These are phyloP conservation scores for Sugiyamaella neomexicana DNA, from an alignment of 1,139 yeast genomes.

Conservation along the genomic window DNA sequence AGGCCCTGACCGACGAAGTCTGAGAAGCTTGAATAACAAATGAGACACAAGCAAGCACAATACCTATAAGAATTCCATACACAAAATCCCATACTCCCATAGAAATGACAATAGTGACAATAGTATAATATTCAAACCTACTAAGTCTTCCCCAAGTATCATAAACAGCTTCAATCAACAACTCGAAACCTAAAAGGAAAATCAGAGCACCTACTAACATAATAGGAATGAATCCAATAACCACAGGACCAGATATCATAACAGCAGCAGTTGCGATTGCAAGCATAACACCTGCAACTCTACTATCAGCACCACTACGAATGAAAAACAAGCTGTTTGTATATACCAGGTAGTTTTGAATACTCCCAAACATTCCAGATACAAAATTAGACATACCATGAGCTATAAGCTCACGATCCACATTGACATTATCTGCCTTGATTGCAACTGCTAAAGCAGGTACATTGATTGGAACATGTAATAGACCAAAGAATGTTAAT, in stretches of 20 bases:
- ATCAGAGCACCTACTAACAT: conserved; percentile 94
- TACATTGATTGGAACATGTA: conserved; percentile 95
- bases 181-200: conserved; percentile 84
- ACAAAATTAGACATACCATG: conserved; percentile 91
- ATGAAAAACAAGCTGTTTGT: conserved; percentile 90
- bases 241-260: conserved; percentile 85
- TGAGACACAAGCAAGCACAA: conserved; percentile 84
- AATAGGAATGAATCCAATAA: conserved; percentile 92
- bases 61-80: conserved; percentile 86
- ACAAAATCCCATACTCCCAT: conserved; percentile 98
- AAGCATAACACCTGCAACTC: conserved; percentile 82
- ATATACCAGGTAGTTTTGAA: conserved; percentile 91
- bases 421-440: conserved; percentile 77
- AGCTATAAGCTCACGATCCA: conserved; percentile 88
- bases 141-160: conserved; percentile 82
- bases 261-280: conserved; percentile 78
- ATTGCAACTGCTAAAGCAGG: conserved; percentile 94
- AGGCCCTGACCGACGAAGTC: conserved; percentile 75
- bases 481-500: conserved; percentile 87
- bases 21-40: conserved; percentile 90
- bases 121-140: conserved; percentile 78
- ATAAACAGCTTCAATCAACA: conserved; percentile 77
- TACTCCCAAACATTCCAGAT: conserved; percentile 82
- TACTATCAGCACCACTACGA: conserved; percentile 89
- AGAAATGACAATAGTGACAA: conserved; percentile 76